phyloP scores from a whole-genome alignment of 169 alveolate species.

The Plasmodium berghei region DNA sequence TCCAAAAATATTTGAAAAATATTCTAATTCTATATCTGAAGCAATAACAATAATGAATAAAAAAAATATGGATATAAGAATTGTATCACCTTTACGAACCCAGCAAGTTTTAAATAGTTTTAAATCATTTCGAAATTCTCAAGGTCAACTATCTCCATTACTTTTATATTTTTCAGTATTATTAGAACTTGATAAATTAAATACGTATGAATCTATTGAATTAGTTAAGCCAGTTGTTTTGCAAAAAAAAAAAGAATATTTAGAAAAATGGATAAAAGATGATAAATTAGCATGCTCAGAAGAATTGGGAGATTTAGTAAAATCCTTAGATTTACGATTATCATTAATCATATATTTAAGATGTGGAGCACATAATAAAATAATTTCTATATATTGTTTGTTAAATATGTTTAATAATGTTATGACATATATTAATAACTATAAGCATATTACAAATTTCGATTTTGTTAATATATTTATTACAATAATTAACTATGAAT shows the following conservation, averaged over 20 bases:
- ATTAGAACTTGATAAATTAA: slow-evolving; percentile 95
- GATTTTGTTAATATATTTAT: slow-evolving; percentile 84
- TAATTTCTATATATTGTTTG: slow-evolving; percentile 92
- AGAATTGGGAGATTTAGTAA: slow-evolving; percentile 96
- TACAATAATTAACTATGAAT: slow-evolving; percentile 76
- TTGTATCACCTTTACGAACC: slow-evolving; percentile 68
- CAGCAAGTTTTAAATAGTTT: slow-evolving; percentile 75
- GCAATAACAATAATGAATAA: slow-evolving; percentile 61
- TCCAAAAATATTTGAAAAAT: slow-evolving; percentile 49
- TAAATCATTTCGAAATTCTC: slow-evolving; percentile 50
- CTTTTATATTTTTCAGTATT: slow-evolving; percentile 97
- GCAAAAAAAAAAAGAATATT: slow-evolving; percentile 92
- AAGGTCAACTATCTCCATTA: slow-evolving; percentile 89
- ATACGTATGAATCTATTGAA: slow-evolving; percentile 97
- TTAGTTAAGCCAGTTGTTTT: slow-evolving; percentile 96
- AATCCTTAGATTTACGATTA: slow-evolving; percentile 91
- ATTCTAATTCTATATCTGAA: slow-evolving; percentile 61
- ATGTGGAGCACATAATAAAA: slow-evolving; percentile 83
- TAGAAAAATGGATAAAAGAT: slow-evolving; percentile 97
- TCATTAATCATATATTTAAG: slow-evolving; percentile 93
- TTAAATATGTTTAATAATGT: slow-evolving; percentile 94
- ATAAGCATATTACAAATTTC: slow-evolving; percentile 73
- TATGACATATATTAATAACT: slow-evolving; percentile 92
- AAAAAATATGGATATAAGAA: slow-evolving; percentile 63
- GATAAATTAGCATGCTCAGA: slow-evolving; percentile 98